phyloP scores from a whole-genome alignment of 768 basidiomycete genomes.

The Termitomyces sp. region DNA sequence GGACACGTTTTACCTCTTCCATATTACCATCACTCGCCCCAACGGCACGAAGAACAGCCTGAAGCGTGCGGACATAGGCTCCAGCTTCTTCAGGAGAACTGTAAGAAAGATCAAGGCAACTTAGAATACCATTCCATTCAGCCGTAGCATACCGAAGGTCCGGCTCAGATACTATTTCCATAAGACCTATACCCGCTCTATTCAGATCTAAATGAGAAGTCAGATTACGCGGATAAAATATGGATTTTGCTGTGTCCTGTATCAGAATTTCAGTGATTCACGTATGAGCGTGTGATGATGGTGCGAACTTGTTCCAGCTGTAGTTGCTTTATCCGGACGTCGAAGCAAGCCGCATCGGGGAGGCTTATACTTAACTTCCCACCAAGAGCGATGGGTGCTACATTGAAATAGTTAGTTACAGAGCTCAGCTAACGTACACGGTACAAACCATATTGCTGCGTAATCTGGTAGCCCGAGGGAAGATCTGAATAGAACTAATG shows the following conservation, averaged over 20 bases:
- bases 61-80: conserved; percentile 78
- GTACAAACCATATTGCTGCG: conserved; percentile 79
- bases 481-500: conserved; percentile 98
- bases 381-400: conserved; percentile 74
- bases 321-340: conserved; percentile 86
- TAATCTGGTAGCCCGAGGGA: conserved; percentile 94
- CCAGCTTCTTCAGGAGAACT: conserved; percentile 86
- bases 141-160: conserved; percentile 60
- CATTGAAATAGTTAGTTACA: neutral
- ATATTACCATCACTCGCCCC: conserved; percentile 94
- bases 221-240: conserved; percentile 42
- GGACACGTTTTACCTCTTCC: conserved; percentile 63
- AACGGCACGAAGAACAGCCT: conserved; percentile 72
- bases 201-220: conserved; percentile 78
- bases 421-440: neutral
- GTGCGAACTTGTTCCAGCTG: conserved; percentile 85
- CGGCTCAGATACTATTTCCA: conserved; percentile 95
- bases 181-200: conserved; percentile 80
- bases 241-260: conserved; percentile 91
- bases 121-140: neutral
- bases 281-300: neutral
- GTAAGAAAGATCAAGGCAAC: conserved; percentile 17
- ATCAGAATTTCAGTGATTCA: neutral
- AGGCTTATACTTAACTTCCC: conserved; percentile 49
- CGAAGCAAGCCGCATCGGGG: conserved; percentile 24